Percentiles rank a stretch among this genome's conserved stretches.
phyloP scores from a whole-genome alignment of 2,329 filamentous ascomycete genomes.

The Ascochyta viciae-villosae region DNA sequence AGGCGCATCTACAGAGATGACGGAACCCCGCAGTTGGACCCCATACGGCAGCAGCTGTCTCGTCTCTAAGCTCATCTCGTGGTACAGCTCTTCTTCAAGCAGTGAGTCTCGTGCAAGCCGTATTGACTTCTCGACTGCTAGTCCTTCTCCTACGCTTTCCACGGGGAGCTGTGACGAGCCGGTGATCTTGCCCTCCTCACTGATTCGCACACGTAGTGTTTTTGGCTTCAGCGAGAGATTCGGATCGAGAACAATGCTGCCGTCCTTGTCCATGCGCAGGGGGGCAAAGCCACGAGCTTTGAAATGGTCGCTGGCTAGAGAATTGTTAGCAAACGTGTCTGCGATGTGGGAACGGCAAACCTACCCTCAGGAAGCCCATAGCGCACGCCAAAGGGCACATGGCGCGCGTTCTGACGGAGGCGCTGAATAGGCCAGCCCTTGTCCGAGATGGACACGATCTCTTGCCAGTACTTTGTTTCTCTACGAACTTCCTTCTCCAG shows the following conservation, averaged over 20 bases:
- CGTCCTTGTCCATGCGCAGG: conserved; percentile 75
- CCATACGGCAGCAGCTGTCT: conserved; percentile 74
- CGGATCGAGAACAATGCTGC: conserved; percentile 76
- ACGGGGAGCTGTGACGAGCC: conserved; percentile 59
- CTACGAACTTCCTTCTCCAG: conserved; percentile 78
- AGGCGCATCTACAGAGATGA: conserved; percentile 45
- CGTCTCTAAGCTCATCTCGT: conserved; percentile 85
- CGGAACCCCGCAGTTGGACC: conserved; percentile 66
- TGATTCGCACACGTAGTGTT: conserved; percentile 72
- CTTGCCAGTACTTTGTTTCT: conserved; percentile 88
- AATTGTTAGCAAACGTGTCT: background rate
- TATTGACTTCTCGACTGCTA: conserved; percentile 71
- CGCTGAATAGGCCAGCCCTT: conserved; percentile 79
- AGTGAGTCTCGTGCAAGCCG: conserved; percentile 79
- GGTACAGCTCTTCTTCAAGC: conserved; percentile 86
- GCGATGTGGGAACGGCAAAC: conserved; percentile 14
- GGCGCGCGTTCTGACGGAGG: conserved; percentile 57
- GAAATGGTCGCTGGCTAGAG: conserved; percentile 61
- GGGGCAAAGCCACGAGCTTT: conserved; percentile 80
- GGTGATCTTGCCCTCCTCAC: conserved; percentile 62
- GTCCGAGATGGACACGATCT: conserved; percentile 80
- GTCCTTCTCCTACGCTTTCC: conserved; percentile 51
- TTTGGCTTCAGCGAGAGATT: conserved; percentile 63
- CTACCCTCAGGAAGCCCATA: conserved; percentile 85
- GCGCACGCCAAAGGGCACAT: conserved; percentile 81